These are phyloP conservation scores for Aspergillus haitiensis DNA, from an alignment of 495 filamentous ascomycete genomes.

Conservation along the genomic window DNA sequence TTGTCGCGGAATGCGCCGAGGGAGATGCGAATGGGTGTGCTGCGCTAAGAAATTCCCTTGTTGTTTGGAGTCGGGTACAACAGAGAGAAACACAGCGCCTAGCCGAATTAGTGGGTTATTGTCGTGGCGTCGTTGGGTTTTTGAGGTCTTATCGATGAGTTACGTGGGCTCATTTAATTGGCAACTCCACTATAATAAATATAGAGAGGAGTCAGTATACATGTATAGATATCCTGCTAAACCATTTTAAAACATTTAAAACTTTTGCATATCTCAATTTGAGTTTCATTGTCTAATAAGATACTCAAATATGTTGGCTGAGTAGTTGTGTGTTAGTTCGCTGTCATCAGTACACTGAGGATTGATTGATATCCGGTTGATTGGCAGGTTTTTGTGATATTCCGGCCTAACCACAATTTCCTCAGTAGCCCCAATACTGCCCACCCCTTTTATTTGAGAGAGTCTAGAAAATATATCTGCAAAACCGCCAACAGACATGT, in stretches of 20 bases:
- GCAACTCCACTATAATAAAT: too few relatives aligned
- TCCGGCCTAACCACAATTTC: not conserved
- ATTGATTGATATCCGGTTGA: too few relatives aligned
- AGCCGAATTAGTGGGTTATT: slow-evolving; percentile 77
- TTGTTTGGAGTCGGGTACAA: slow-evolving; percentile 66
- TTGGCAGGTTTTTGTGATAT: too few relatives aligned
- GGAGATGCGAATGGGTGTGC: slow-evolving; percentile 37
- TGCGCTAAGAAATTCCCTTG: slow-evolving; percentile 54
- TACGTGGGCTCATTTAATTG: not conserved
- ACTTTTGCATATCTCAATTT: too few relatives aligned
- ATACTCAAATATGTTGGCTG: not conserved
- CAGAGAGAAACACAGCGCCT: slow-evolving; percentile 68
- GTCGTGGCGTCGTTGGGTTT: slow-evolving; percentile 84
- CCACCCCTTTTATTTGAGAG: not conserved
- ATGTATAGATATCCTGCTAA: too few relatives aligned
- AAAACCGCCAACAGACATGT: slow-evolving; percentile 12
- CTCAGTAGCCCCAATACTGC: not conserved
- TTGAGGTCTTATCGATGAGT: slow-evolving; percentile 60
- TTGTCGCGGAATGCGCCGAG: slow-evolving; percentile 48
- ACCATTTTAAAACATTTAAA: too few relatives aligned
- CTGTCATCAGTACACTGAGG: too few relatives aligned
- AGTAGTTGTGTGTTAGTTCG: not conserved
- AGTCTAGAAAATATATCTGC: slow-evolving; percentile 20
- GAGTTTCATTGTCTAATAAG: too few relatives aligned
- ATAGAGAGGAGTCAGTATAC: too few relatives aligned